Percentiles rank a stretch among this genome's conserved stretches.
These are phyloP conservation scores for Phialophora macrospora DNA, from an alignment of 2,329 filamentous ascomycete genomes.

Conservation along the genomic window DNA sequence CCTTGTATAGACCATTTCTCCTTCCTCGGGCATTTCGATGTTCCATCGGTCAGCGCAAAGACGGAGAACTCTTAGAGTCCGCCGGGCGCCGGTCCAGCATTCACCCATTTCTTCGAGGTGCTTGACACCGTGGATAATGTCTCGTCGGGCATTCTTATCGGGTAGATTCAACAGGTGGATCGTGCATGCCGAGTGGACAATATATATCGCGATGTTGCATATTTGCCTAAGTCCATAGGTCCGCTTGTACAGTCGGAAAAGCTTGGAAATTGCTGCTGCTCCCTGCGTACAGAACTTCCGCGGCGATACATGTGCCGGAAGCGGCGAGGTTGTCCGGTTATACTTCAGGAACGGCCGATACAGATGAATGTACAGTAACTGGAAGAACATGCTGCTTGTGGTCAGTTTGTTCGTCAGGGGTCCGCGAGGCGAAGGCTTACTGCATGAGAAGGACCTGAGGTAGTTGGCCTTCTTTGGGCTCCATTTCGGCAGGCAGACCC, in stretches of 20 bases:
- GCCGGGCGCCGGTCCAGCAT: slow-evolving; percentile 86
- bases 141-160: slow-evolving; percentile 85
- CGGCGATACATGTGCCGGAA: slow-evolving; percentile 86
- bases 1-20: slow-evolving; percentile 72
- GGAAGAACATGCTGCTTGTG: slow-evolving; percentile 87
- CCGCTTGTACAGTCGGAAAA: slow-evolving; percentile 93
- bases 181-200: slow-evolving; percentile 89
- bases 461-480: slow-evolving; percentile 85
- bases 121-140: slow-evolving; percentile 87
- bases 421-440: slow-evolving; percentile 62
- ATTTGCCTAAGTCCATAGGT: slow-evolving; percentile 90
- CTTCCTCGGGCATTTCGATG: slow-evolving; percentile 84
- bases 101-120: slow-evolving; percentile 95
- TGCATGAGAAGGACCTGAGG: slow-evolving; percentile 84
- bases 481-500: slow-evolving; percentile 81
- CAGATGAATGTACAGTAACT: slow-evolving; percentile 91
- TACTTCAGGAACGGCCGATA: slow-evolving; percentile 96
- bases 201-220: slow-evolving; percentile 95
- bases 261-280: slow-evolving; percentile 85
- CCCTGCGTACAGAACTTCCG: slow-evolving; percentile 89
- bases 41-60: slow-evolving; percentile 88
- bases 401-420: slow-evolving; percentile 7
- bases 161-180: slow-evolving; percentile 93
- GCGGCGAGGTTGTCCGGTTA: slow-evolving; percentile 75
- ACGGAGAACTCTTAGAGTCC: slow-evolving; percentile 83